These are phyloP conservation scores for Hypocreales sp. DNA, from an alignment of 2,329 filamentous ascomycete species.

Conservation along the genomic window DNA sequence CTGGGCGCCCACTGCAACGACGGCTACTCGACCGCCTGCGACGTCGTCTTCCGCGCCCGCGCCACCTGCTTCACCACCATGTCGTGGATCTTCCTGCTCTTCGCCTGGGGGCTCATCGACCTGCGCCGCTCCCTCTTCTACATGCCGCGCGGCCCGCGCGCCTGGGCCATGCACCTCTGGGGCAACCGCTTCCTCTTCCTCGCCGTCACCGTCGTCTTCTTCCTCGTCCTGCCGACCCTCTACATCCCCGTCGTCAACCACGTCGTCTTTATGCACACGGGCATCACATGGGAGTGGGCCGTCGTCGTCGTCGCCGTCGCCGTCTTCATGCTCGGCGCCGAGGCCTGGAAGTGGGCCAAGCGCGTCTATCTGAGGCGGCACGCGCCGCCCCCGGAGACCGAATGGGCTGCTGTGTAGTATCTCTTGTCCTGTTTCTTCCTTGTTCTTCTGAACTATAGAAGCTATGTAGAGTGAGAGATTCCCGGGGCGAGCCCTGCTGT, in stretches of 20 bases:
- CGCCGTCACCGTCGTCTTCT: constrained; percentile 30
- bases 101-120: constrained; percentile 62
- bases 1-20: constrained; percentile 47
- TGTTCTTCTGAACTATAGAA: too few species aligned
- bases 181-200: constrained; percentile 57
- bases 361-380: constrained; percentile 15
- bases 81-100: constrained; percentile 59
- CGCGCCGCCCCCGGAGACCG: background rate
- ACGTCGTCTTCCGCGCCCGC: constrained; percentile 52
- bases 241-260: constrained; percentile 44
- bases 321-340: constrained; percentile 42
- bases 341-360: constrained; percentile 43
- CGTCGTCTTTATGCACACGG: constrained; percentile 39
- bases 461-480: too few species aligned
- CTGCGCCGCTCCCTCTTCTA: constrained; percentile 57
- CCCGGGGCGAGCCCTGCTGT: too few species aligned
- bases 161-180: constrained; percentile 50
- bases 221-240: constrained; percentile 30
- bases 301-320: constrained; percentile 37
- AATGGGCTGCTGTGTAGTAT: too few species aligned
- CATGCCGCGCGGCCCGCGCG: constrained; percentile 39
- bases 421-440: too few species aligned
- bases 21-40: constrained; percentile 32
- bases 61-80: constrained; percentile 57
- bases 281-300: constrained; percentile 45